phyloP scores from a whole-genome alignment of 495 filamentous ascomycete species.

The Penicillium diatomitis region DNA sequence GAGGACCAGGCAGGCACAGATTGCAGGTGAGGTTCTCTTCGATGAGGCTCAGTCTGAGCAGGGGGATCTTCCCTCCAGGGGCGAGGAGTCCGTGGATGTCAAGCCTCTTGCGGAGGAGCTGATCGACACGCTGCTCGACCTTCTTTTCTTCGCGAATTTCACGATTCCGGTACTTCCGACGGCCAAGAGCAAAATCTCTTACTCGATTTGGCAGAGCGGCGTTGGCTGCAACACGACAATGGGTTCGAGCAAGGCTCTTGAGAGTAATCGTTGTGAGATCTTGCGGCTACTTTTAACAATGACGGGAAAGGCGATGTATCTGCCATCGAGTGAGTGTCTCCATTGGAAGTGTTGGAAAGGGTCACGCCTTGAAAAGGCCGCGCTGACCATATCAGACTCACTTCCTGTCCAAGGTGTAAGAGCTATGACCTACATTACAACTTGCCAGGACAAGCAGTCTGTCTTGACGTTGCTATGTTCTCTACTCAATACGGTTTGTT shows the following conservation, averaged over 20 bases:
- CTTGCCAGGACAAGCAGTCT: constrained; percentile 80
- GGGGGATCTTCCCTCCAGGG: constrained; percentile 32
- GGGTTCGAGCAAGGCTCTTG: constrained; percentile 78
- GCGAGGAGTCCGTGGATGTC: constrained; percentile 65
- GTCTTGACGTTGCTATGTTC: constrained; percentile 88
- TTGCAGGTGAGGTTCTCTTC: constrained; percentile 69
- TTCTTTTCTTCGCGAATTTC: constrained; percentile 87
- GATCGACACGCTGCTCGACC: constrained; percentile 80
- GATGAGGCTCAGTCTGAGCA: constrained; percentile 56
- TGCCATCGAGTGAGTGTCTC: constrained; percentile 56
- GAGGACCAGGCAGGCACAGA: constrained; percentile 40
- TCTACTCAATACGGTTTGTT: constrained; percentile 83
- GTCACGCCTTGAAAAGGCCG: no score
- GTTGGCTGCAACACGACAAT: constrained; percentile 90
- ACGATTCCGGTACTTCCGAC: constrained; percentile 61
- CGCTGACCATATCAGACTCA: constrained; percentile 38
- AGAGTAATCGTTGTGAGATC: constrained; percentile 87
- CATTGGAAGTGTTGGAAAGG: no score
- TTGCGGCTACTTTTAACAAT: constrained; percentile 79
- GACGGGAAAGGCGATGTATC: constrained; percentile 85
- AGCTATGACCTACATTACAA: constrained; percentile 82
- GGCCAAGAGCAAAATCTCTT: constrained; percentile 73
- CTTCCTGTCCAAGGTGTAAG: constrained; percentile 79
- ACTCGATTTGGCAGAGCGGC: constrained; percentile 95
- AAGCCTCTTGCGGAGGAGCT: constrained; percentile 91